Conservation (phyloP, 108 stramenopile genomes). For the Nitzschia inconspicua region DNA sequence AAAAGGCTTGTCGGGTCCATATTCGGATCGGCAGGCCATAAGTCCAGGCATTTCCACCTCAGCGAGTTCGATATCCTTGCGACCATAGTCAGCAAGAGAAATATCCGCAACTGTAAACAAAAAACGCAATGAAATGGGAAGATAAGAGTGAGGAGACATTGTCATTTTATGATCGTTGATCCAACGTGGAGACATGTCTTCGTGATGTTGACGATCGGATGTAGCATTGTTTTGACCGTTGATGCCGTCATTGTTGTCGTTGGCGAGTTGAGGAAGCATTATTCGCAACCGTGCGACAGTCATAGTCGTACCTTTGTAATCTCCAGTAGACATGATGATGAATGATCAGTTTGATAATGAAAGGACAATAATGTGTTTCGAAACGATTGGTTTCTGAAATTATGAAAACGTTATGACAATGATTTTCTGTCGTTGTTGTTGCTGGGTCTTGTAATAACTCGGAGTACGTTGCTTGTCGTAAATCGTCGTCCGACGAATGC, state of each 20-base stretch:
- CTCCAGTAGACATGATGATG: constrained; percentile 91
- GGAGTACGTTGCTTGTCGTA: no score
- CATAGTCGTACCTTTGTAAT: constrained; percentile 92
- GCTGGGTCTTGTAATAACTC: no score
- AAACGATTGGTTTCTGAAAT: neutral
- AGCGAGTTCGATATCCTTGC: constrained; percentile 99
- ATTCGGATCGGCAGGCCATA: constrained; percentile 96
- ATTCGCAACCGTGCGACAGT: no score
- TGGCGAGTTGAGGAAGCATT: no score
- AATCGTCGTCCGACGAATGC: no score
- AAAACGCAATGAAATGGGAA: neutral
- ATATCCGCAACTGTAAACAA: constrained; percentile 91
- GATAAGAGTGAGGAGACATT: constrained; percentile 6
- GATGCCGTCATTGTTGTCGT: no score
- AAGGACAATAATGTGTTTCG: no score
- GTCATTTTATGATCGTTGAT: no score
- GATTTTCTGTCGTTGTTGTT: no score
- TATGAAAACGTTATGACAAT: constrained; percentile 6
- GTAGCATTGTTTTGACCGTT: no score
- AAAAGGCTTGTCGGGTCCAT: constrained; percentile 77
- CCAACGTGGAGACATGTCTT: no score
- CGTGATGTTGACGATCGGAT: no score
- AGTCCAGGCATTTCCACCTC: constrained; percentile 99
- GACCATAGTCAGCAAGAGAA: constrained; percentile 99
- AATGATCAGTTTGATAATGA: neutral